phyloP scores from a whole-genome alignment of 1,284 basidiomycete species.

The Sporisorium graminicola region DNA sequence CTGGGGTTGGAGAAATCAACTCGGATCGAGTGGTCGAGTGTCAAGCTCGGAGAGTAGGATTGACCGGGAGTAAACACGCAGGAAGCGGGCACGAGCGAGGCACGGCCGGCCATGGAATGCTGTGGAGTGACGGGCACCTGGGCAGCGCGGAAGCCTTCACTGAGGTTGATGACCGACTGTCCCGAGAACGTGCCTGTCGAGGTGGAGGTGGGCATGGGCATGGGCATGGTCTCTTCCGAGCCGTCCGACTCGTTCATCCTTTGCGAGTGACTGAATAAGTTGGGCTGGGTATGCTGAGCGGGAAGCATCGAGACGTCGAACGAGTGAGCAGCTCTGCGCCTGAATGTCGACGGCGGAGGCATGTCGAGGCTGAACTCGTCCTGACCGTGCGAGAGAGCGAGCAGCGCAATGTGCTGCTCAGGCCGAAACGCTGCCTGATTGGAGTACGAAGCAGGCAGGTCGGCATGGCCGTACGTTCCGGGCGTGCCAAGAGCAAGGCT shows the following conservation, averaged over 20 bases:
- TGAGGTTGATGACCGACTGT: constrained; percentile 39
- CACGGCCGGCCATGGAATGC: constrained; percentile 19
- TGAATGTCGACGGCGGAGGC: constrained; percentile 39
- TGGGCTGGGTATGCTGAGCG: constrained; percentile 15
- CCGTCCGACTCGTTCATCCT: constrained; percentile 43
- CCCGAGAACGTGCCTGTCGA: constrained; percentile 48
- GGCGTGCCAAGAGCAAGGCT: constrained; percentile 46
- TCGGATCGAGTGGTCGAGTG: constrained; percentile 46
- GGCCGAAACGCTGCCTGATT: constrained; percentile 32
- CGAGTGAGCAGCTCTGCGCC: constrained; percentile 44
- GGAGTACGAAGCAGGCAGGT: constrained; percentile 16
- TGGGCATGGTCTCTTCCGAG: constrained; percentile 54
- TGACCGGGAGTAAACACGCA: constrained; percentile 44
- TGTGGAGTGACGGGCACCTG: constrained; percentile 41
- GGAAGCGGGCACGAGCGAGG: constrained; percentile 37
- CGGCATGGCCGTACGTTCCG: constrained; percentile 20
- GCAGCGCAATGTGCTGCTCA: constrained; percentile 46
- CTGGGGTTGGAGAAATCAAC: constrained; percentile 30
- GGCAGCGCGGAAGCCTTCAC: constrained; percentile 42
- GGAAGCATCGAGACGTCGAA: constrained; percentile 49
- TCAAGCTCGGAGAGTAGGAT: constrained; percentile 47
- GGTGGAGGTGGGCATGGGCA: no score
- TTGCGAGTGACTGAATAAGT: constrained; percentile 12
- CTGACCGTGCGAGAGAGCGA: constrained; percentile 42
- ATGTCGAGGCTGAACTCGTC: constrained; percentile 40